Evolutionary conservation across 768 basidiomycete species (phyloP).

Genomic region (Coprinopsis marcescibilis): DNA sequence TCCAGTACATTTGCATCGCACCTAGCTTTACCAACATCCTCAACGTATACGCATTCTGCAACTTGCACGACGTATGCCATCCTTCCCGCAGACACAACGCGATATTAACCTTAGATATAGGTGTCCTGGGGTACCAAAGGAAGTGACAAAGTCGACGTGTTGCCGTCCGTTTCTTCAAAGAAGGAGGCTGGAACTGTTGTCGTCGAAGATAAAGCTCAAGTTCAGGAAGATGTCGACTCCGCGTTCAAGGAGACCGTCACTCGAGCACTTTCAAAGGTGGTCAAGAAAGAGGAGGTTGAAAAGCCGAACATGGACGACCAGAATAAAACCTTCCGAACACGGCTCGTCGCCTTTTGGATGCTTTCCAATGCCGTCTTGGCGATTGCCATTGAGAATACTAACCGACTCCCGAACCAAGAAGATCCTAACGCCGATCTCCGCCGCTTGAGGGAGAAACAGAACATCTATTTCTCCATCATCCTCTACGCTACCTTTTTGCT

Average conservation of each 20-base stretch:
- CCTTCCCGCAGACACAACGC: too few relatives aligned
- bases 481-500: conserved; percentile 76
- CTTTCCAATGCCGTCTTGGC: conserved; percentile 61
- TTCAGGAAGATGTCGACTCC: conserved; percentile 85
- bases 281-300: conserved; percentile 59
- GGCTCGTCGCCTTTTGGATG: conserved; percentile 82
- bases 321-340: conserved; percentile 91
- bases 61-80: conserved; percentile 92
- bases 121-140: conserved; percentile 95
- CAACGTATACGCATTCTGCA: conserved; percentile 97
- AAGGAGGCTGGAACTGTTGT: conserved; percentile 66
- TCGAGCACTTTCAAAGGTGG: conserved; percentile 74
- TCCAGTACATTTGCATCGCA: conserved; percentile 85
- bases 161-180: conserved; percentile 85
- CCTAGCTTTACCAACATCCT: conserved; percentile 93
- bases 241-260: conserved; percentile 90
- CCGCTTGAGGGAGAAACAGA: conserved; percentile 37
- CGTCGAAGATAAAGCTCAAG: conserved; percentile 79
- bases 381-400: conserved; percentile 71
- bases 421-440: conserved; percentile 32
- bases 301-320: conserved; percentile 84
- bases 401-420: conserved; percentile 43
- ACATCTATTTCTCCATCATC: conserved; percentile 68
- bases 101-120: too few relatives aligned
- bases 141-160: conserved; percentile 86